Evolutionary conservation across 371 early-diverging fungal genomes (phyloP).

Genomic region (Saksenaea vasiformis): DNA sequence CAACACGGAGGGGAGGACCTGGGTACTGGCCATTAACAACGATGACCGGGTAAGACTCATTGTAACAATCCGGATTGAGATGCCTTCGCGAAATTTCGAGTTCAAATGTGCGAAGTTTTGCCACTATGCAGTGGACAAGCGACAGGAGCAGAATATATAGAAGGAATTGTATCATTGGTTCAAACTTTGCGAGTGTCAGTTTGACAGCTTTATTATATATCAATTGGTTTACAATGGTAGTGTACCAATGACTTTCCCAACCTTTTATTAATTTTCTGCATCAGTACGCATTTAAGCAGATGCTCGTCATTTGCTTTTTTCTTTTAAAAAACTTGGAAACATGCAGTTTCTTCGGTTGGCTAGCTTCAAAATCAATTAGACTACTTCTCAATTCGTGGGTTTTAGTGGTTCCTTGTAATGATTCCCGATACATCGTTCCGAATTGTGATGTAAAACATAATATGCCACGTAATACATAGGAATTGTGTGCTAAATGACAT

Average conservation of each 20-base stretch:
- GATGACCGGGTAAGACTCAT: conserved; percentile 8
- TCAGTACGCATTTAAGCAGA: background rate
- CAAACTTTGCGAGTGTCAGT: background rate
- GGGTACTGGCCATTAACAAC: conserved; percentile 46
- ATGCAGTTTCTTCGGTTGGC: background rate
- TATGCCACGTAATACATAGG: too few relatives aligned
- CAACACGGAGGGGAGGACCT: conserved; percentile 40
- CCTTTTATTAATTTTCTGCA: background rate
- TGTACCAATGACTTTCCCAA: background rate
- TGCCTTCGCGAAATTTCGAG: conserved; percentile 11
- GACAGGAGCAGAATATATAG: background rate
- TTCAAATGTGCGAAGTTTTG: conserved; percentile 16
- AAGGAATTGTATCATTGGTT: background rate
- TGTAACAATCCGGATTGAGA: conserved; percentile 34
- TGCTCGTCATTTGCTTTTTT: background rate
- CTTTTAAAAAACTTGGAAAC: background rate
- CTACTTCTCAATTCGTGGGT: background rate
- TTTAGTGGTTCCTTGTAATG: background rate
- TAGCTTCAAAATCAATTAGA: background rate
- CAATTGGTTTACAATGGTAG: background rate
- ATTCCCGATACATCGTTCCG: background rate
- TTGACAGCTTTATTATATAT: background rate
- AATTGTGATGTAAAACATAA: too few relatives aligned
- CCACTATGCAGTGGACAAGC: background rate
- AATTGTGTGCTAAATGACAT: too few relatives aligned